These are phyloP conservation scores for Sporothrix variecibatus DNA, from an alignment of 2,329 filamentous ascomycete species.

Conservation along the genomic window DNA sequence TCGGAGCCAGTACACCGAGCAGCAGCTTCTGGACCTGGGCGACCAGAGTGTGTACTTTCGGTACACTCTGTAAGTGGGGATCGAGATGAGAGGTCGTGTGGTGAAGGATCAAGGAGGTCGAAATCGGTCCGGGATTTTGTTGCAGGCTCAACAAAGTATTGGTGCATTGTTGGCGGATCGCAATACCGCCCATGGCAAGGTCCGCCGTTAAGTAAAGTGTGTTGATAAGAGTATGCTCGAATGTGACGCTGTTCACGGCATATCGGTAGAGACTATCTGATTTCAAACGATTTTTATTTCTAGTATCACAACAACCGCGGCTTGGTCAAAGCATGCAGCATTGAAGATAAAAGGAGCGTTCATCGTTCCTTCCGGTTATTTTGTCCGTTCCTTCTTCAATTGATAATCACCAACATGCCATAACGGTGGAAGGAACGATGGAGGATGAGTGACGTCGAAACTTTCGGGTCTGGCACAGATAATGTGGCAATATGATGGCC, in stretches of 20 bases:
- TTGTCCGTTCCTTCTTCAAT: not conserved
- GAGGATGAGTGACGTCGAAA: not conserved
- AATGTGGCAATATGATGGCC: too few species aligned
- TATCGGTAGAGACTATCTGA: not conserved
- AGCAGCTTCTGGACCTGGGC: not conserved
- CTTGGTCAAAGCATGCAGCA: not conserved
- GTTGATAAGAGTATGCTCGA: too few species aligned
- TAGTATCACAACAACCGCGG: not conserved
- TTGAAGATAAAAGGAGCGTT: not conserved
- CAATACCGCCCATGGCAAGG: too few species aligned
- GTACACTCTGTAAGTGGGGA: not conserved
- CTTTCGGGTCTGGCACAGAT: not conserved
- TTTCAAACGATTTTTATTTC: not conserved
- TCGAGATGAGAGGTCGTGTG: not conserved
- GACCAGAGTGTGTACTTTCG: constrained; percentile 3
- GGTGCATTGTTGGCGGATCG: too few species aligned
- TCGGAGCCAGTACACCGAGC: not conserved
- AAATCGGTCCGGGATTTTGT: too few species aligned
- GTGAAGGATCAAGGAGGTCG: too few species aligned
- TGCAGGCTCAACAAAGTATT: too few species aligned
- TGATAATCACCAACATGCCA: not conserved
- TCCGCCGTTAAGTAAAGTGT: too few species aligned
- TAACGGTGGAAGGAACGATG: not conserved
- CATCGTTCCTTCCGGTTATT: not conserved
- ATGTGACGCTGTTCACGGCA: too few species aligned